A percentile compares a stretch with the other conserved stretches of the same genome.
phyloP scores from a whole-genome alignment of 2,329 filamentous ascomycete genomes.

The Hypoxylon sp. region DNA sequence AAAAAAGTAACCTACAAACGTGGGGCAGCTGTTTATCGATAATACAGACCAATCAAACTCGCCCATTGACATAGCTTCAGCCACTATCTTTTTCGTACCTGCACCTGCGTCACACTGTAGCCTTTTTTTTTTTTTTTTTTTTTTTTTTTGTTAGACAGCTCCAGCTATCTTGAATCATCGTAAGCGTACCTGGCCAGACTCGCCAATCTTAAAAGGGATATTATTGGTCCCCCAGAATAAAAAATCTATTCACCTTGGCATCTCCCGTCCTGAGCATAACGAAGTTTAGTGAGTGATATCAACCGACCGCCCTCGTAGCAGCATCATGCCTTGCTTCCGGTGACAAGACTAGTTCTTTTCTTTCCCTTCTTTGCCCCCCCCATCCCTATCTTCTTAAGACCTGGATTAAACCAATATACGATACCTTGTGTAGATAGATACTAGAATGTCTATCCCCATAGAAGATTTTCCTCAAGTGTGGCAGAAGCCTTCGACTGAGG shows the following conservation, averaged over 20 bases:
- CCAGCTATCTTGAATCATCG: slow-evolving; percentile 20
- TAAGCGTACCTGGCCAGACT: slow-evolving; percentile 29
- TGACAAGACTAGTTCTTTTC: slow-evolving; percentile 24
- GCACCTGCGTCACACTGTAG: slow-evolving; percentile 14
- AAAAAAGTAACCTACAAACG: slow-evolving; percentile 11
- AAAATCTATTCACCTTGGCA: slow-evolving; percentile 12
- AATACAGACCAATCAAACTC: slow-evolving; percentile 26
- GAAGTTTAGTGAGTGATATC: slow-evolving; percentile 17
- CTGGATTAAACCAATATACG: slow-evolving; percentile 20
- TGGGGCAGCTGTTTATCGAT: slow-evolving; percentile 43
- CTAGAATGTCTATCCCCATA: slow-evolving; percentile 51
- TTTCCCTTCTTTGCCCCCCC: slow-evolving; percentile 15
- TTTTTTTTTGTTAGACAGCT: slow-evolving; percentile 7
- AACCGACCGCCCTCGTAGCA: slow-evolving; percentile 18
- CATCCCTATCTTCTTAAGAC: slow-evolving; percentile 14
- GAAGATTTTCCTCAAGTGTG: slow-evolving; percentile 85
- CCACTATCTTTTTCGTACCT: not conserved
- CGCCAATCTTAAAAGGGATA: slow-evolving; percentile 12
- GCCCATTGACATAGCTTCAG: slow-evolving; percentile 1
- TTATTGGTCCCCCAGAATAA: not conserved
- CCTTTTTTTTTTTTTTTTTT: slow-evolving; percentile 24
- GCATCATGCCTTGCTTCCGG: slow-evolving; percentile 28
- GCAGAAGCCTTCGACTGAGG: slow-evolving; percentile 74
- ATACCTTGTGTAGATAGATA: slow-evolving; percentile 8
- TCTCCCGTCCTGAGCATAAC: slow-evolving; percentile 1